Base-by-base conservation (phyloP, 176 grass and related monocot genomes). In the Tuctoria greenei region DNA sequence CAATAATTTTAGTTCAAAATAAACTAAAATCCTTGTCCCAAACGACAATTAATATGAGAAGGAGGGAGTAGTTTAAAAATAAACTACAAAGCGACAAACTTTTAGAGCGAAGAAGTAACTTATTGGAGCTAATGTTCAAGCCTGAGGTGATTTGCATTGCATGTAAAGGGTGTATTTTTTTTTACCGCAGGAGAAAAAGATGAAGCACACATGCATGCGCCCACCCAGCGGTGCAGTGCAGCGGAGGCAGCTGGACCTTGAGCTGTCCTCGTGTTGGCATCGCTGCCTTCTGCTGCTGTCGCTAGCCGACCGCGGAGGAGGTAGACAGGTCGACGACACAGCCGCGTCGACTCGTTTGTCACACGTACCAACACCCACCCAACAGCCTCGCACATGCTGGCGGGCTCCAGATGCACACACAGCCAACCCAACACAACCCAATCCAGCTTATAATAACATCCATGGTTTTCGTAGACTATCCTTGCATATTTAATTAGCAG, bases 261-360 rank as follows among this genome's bases (percentile, higher is more conserved):
- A 57, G 76, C 64, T 79, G 64, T 79, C 64, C 20, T 14, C 4
- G 42, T 57, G 76, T 55, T 78, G 75, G 75, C 75, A 25, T 41
- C 73, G 18, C 20, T 38, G 46, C 26, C 57, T 75, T 78, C n/a
- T n/a, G n/a, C 15, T 16, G 13, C 35, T 7, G 18, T 10, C 2
- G 6, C 47, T 35, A 38, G 31, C 69, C 34, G 27, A 50, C n/a
- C 31, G 6, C 4, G 23, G 14, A 52, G n/a, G n/a, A 74, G 57
- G 28, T 24, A 76, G 74, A 65, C 74, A 77, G 74, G 61, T 39
- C 61, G 74, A 65, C 74, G n/a, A n/a, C n/a, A 77, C 45, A 46
- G 44, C 74, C 27, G 16, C 73, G 73, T 34, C 56, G 56, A 42
- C 55, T 26, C 63, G 27, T 34, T 50, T 64, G 74, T 64, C 59